A percentile compares a stretch with the other conserved stretches of the same genome.
Conservation (phyloP, 805 yeast species). For the Hanseniaspora guilliermondii region DNA sequence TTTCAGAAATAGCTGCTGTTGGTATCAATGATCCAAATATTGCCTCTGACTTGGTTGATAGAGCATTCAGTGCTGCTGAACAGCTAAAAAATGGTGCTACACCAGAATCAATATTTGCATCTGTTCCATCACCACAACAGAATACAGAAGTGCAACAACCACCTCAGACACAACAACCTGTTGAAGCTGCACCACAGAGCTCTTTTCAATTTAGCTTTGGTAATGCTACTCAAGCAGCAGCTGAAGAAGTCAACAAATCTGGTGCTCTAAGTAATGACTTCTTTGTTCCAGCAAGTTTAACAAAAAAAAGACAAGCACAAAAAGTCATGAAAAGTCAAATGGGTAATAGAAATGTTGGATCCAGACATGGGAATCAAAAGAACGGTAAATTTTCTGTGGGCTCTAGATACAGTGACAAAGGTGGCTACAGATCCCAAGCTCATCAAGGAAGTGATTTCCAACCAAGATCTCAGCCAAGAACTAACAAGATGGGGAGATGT, state of each 20-base stretch:
- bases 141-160: constrained; percentile 15
- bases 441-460: constrained; percentile 22
- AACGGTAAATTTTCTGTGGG: constrained; percentile 20
- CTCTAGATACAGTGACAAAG: constrained; percentile 19
- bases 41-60: constrained; percentile 45
- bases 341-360: constrained; percentile 15
- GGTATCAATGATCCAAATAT: constrained; percentile 51
- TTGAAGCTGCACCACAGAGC: constrained; percentile 23
- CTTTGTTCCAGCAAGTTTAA: neutral
- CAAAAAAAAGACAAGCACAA: constrained; percentile 16
- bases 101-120: constrained; percentile 25
- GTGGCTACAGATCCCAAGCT: constrained; percentile 22
- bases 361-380: constrained; percentile 19
- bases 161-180: constrained; percentile 14
- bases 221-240: constrained; percentile 13
- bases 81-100: constrained; percentile 8
- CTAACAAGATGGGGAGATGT: constrained; percentile 48
- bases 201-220: constrained; percentile 19
- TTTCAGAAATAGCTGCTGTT: constrained; percentile 46
- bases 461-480: neutral
- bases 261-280: constrained; percentile 5
- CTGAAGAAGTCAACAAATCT: constrained; percentile 11
- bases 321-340: constrained; percentile 13
- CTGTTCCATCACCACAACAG: constrained; percentile 17
- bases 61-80: constrained; percentile 39